These are phyloP conservation scores for Hsuehochloa calcarea DNA, from an alignment of 176 grass and related monocot species.

Conservation along the genomic window DNA sequence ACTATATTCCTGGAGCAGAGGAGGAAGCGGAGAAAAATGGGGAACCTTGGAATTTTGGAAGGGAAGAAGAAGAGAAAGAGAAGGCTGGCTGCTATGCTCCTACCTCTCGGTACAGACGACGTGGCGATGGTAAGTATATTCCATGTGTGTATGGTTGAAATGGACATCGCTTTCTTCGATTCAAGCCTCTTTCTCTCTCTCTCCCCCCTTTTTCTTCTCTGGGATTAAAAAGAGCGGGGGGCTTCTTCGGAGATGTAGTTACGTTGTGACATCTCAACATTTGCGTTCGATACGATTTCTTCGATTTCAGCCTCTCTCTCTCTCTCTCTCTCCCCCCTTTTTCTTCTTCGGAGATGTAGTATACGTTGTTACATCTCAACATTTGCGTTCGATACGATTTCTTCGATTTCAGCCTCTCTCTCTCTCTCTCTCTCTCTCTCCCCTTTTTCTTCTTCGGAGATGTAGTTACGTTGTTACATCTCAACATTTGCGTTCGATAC, in stretches of 20 bases:
- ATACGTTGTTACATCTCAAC: too few relatives aligned
- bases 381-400: background rate
- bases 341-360: too few relatives aligned
- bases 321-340: too few relatives aligned
- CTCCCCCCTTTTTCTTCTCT: too few relatives aligned
- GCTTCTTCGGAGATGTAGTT: too few relatives aligned
- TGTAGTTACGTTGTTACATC: background rate
- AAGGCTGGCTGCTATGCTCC: background rate
- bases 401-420: background rate
- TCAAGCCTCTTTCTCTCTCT: too few relatives aligned
- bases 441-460: background rate
- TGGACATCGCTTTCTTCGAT: too few relatives aligned
- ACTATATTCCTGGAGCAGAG: constrained; percentile 31
- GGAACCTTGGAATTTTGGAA: constrained; percentile 3
- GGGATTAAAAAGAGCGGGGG: too few relatives aligned
- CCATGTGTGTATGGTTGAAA: background rate
- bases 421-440: background rate
- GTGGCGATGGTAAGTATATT: background rate
- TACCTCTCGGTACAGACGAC: background rate
- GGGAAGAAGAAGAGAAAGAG: background rate
- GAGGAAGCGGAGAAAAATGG: constrained; percentile 28
- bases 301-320: background rate
- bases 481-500: background rate
- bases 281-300: background rate
- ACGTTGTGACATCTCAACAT: too few relatives aligned